phyloP scores from a whole-genome alignment of 116 monocot genomes.

The Phalaenopsis hybrid region DNA sequence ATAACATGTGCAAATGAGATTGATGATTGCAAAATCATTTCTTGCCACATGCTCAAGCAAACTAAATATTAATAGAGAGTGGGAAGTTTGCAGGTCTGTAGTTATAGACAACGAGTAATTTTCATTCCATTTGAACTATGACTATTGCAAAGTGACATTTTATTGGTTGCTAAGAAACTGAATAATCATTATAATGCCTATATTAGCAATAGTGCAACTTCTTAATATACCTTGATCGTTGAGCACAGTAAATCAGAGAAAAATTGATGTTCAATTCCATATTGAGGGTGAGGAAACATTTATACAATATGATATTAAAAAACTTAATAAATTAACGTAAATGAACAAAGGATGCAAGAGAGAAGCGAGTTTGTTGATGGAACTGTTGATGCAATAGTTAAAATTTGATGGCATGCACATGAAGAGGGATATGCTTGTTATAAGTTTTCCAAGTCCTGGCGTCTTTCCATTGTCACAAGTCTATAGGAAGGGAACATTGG shows the following conservation, averaged over 20 bases:
- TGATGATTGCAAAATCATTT: background rate
- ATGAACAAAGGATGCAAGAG: background rate
- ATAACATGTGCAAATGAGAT: background rate
- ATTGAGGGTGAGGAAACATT: background rate
- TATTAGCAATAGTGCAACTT: background rate
- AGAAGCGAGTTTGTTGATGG: background rate
- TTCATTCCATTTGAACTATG: background rate
- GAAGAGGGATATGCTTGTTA: background rate
- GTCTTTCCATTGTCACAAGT: background rate
- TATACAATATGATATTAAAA: background rate
- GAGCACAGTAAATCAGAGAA: background rate
- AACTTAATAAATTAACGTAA: background rate
- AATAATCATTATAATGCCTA: background rate
- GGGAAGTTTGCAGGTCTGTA: background rate
- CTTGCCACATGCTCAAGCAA: background rate
- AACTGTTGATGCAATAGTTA: background rate
- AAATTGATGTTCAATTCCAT: background rate
- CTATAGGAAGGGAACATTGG: background rate
- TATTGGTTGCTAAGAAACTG: background rate
- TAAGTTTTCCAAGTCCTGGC: background rate
- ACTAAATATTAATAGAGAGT: background rate
- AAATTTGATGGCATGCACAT: background rate
- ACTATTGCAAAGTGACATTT: background rate
- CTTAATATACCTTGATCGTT: background rate
- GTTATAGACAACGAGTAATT: background rate